phyloP scores from a whole-genome alignment of 2,329 filamentous ascomycete species.

The Epichloe glyceriae region DNA sequence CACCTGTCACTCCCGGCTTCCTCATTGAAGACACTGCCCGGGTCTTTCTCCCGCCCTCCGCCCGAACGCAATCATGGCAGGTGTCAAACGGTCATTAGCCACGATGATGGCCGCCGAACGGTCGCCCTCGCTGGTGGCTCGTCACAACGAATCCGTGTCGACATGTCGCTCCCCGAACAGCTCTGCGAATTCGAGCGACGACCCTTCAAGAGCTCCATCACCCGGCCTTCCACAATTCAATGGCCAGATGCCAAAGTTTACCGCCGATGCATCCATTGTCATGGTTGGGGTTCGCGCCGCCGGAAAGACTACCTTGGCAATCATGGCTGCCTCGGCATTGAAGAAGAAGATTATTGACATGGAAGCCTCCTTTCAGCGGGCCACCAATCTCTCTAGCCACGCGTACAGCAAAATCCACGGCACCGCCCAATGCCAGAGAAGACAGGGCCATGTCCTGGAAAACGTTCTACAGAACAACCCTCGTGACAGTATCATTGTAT shows the following conservation, averaged over 20 bases:
- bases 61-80: conserved; percentile 17
- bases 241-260: conserved; percentile 29
- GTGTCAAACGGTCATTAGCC: conserved; percentile 27
- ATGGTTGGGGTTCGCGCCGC: conserved; percentile 61
- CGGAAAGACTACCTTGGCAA: conserved; percentile 62
- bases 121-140: conserved; percentile 5
- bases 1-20: not conserved
- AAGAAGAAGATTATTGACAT: conserved; percentile 55
- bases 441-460: conserved; percentile 49
- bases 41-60: not conserved
- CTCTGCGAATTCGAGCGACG: not conserved
- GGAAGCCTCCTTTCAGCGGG: conserved; percentile 53
- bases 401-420: conserved; percentile 52
- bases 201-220: conserved; percentile 12
- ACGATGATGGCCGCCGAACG: conserved; percentile 20
- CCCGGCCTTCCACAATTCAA: conserved; percentile 13
- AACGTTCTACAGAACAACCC: conserved; percentile 45
- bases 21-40: not conserved
- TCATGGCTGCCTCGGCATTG: conserved; percentile 62
- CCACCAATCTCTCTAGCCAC: conserved; percentile 47
- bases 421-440: conserved; percentile 45
- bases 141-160: not conserved
- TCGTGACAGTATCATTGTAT: conserved; percentile 55
- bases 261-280: conserved; percentile 54
- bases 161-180: not conserved